A percentile compares a stretch with the other conserved stretches of the same genome.
Evolutionary conservation across 202 grass and related monocot genomes (phyloP).

Genomic region (Setaria italica): DNA sequence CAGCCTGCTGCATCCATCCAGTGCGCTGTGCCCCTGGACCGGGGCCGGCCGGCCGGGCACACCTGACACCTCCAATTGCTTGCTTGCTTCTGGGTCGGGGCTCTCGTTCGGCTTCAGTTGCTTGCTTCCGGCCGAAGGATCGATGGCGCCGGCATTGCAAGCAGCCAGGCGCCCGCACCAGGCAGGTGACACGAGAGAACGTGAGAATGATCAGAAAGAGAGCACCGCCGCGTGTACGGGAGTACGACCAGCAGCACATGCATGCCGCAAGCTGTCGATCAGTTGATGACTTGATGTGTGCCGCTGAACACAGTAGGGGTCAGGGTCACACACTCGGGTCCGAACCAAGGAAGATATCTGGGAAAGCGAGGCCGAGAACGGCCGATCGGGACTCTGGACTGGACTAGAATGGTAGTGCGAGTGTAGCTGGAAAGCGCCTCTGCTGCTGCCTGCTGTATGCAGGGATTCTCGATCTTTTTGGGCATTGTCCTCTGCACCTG

Average conservation of each 20-base stretch:
- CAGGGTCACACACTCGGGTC: neutral
- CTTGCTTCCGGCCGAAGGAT: neutral
- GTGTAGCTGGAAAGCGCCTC: neutral
- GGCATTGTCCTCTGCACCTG: neutral
- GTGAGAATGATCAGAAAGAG: neutral
- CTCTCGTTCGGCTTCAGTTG: too few relatives aligned
- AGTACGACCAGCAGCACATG: neutral
- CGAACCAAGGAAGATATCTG: neutral
- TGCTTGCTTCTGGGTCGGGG: neutral
- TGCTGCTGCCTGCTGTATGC: neutral
- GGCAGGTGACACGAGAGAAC: neutral
- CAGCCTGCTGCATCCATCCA: too few relatives aligned
- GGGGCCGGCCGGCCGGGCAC: too few relatives aligned
- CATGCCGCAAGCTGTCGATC: neutral
- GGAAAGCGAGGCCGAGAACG: neutral
- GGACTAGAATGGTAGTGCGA: neutral
- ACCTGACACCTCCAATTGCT: constrained; percentile 1
- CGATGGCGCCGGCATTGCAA: neutral
- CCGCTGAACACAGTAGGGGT: neutral
- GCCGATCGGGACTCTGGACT: neutral
- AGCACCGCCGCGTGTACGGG: neutral
- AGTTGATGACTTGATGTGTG: too few relatives aligned
- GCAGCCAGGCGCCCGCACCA: neutral
- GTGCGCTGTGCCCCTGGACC: too few relatives aligned
- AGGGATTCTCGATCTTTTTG: constrained; percentile 2